Evolutionary conservation across 495 filamentous ascomycete species (phyloP), one percentile per base, ranked within the genome.

Genomic region (Aspergillus nanangensis): DNA sequence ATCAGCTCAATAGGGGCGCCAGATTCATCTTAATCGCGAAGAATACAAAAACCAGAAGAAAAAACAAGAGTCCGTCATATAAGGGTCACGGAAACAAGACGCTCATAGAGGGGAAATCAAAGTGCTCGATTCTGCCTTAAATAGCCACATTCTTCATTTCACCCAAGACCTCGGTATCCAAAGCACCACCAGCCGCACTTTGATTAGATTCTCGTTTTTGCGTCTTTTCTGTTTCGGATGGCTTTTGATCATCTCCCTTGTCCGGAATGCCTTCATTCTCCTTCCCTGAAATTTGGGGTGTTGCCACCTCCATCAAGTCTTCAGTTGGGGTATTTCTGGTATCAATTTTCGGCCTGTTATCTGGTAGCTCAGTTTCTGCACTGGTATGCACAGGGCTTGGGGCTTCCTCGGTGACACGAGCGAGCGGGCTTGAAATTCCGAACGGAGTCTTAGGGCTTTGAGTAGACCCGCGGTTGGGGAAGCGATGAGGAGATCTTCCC

Each of bases 61-160:
- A 48, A 46, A 44, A 44, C 32, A 32, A 23, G 38, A 17, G 19
- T n/a, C n/a, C n/a, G n/a, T n/a, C n/a, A n/a, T n/a, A n/a, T n/a
- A n/a, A n/a, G n/a, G n/a, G n/a, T n/a, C n/a, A n/a, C n/a, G n/a
- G n/a, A n/a, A n/a, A n/a, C n/a, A n/a, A n/a, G n/a, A n/a, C n/a
- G n/a, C n/a, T n/a, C n/a, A n/a, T n/a, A n/a, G n/a, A n/a, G n/a
- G n/a, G n/a, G n/a, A n/a, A n/a, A n/a, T n/a, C n/a, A n/a, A n/a
- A n/a, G n/a, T n/a, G n/a, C n/a, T n/a, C n/a, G n/a, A n/a, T n/a
- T n/a, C n/a, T n/a, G n/a, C n/a, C n/a, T n/a, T 69, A 79, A 48
- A 79, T 78, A 29, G 74, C 71, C 48, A 79, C 74, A 53, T 72
- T 79, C 59, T 79, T 79, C 75, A 79, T 77, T 42, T 76, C 75